Base-by-base conservation (phyloP, 306 rosid species). In the Castanea sativa region DNA sequence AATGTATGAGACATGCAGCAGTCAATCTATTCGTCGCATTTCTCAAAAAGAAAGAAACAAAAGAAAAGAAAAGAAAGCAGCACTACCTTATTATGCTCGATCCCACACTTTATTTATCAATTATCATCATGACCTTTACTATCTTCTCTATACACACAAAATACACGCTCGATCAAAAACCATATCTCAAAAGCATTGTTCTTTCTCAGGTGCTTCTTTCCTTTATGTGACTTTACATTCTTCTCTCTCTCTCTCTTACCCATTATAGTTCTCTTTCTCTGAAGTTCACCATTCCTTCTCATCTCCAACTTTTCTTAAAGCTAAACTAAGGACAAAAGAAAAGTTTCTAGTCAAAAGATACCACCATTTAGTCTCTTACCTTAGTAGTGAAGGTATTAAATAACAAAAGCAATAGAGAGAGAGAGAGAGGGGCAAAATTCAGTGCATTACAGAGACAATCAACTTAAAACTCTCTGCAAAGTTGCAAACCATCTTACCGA, bases 161-260 rank as follows among this genome's bases (percentile, higher is more conserved):
- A 56, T 33, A 80, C 74, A 64, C 72, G 74, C 82, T 79, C 72
- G 74, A 80, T 79, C 75, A 72, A 81, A 71, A 45, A 69, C 72
- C 79, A 68, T 77, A 84, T 84, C 81, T 70, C 55, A 74, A 88
- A 86, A 88, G 92, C 76, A 83, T 78, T 83, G 84, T 83, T 83
- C 90, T 80, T 84, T 80, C 86, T 81, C 81, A 69, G 81, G 87
- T 83, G 69, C 81, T 59, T 64, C 63, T 71, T 11, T 45, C 74
- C 79, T 79, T 75, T 68, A 18, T 35, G 70, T 51, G 23, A 55
- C 83, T 74, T 51, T 78, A 73, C 67, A 30, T 76, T 80, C 74
- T 79, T 76, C 71, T 80, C 84, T 79, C 73, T 2, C 52, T 38
- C 41, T 74, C 59, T 56, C 79, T 82, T 67, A 78, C 73, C 79